Evolutionary conservation across 495 filamentous ascomycete species (phyloP).

Genomic region (Ascodesmis nigricans): DNA sequence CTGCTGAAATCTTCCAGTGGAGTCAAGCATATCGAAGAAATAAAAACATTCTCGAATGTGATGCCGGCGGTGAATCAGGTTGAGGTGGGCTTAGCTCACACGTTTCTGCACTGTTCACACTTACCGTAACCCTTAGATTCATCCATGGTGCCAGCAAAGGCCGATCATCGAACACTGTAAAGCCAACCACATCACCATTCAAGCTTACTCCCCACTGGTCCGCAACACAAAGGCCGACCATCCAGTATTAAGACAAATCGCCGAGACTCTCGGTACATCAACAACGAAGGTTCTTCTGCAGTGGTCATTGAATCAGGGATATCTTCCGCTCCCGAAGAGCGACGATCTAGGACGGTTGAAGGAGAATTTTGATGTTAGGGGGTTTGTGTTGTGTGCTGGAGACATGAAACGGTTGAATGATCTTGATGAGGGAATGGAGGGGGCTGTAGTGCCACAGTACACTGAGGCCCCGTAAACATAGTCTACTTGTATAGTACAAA

Average conservation of each 20-base stretch:
- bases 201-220: constrained; percentile 35
- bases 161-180: constrained; percentile 61
- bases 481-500: background rate
- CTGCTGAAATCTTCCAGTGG: constrained; percentile 36
- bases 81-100: constrained; percentile 40
- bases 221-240: constrained; percentile 18
- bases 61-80: constrained; percentile 57
- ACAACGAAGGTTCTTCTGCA: constrained; percentile 27
- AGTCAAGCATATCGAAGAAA: constrained; percentile 43
- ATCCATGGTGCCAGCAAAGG: constrained; percentile 61
- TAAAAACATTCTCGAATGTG: constrained; percentile 38
- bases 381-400: constrained; percentile 24
- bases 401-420: constrained; percentile 28
- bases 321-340: constrained; percentile 32
- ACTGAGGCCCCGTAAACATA: constrained; percentile 3
- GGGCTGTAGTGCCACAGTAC: constrained; percentile 3
- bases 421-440: constrained; percentile 20
- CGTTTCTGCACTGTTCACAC: constrained; percentile 21
- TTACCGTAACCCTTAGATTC: constrained; percentile 43
- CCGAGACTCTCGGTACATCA: constrained; percentile 20
- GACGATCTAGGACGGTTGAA: constrained; percentile 26
- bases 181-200: constrained; percentile 42
- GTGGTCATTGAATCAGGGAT: constrained; percentile 28
- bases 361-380: constrained; percentile 29
- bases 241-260: constrained; percentile 17